These are phyloP conservation scores for Nigrospora sphaerica DNA, from an alignment of 2,329 filamentous ascomycete genomes.

Conservation along the genomic window DNA sequence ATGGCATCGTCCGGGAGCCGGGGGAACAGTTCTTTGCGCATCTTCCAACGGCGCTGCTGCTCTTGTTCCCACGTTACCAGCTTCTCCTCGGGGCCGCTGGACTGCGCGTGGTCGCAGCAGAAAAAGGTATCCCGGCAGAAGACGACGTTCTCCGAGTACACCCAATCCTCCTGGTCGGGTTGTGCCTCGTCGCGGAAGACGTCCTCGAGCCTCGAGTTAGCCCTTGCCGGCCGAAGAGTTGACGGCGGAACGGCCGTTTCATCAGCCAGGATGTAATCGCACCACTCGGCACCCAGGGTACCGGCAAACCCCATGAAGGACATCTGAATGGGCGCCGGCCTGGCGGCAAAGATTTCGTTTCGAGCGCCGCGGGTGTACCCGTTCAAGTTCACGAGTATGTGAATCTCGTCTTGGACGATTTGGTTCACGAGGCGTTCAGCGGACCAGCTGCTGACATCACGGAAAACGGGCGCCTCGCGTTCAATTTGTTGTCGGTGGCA, in stretches of 20 bases:
- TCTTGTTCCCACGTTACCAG: constrained; percentile 76
- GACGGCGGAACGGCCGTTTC: constrained; percentile 74
- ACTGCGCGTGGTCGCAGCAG: constrained; percentile 94
- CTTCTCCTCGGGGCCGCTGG: constrained; percentile 64
- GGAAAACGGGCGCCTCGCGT: constrained; percentile 82
- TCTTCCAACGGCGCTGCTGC: constrained; percentile 74
- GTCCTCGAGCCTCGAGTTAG: constrained; percentile 69
- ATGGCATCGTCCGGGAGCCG: constrained; percentile 72
- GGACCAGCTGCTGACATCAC: constrained; percentile 81
- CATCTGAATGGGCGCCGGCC: constrained; percentile 95
- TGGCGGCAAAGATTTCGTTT: constrained; percentile 93
- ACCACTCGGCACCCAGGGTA: constrained; percentile 95
- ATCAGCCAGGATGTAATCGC: constrained; percentile 92
- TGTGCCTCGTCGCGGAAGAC: constrained; percentile 59
- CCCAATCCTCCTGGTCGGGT: constrained; percentile 69
- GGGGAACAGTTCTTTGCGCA: constrained; percentile 91
- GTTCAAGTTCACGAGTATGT: constrained; percentile 95
- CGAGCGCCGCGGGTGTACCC: constrained; percentile 95
- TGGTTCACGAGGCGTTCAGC: constrained; percentile 78
- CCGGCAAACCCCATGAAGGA: constrained; percentile 99
- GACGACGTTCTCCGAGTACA: constrained; percentile 95
- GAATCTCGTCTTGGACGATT: constrained; percentile 81
- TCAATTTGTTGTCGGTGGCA: constrained; percentile 89
- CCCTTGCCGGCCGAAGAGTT: constrained; percentile 73
- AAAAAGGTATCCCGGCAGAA: constrained; percentile 95